A percentile compares a stretch with the other conserved stretches of the same genome.
Conservation (phyloP, 202 grass and related monocot genomes). For the Cymbopogon flexuosus region DNA sequence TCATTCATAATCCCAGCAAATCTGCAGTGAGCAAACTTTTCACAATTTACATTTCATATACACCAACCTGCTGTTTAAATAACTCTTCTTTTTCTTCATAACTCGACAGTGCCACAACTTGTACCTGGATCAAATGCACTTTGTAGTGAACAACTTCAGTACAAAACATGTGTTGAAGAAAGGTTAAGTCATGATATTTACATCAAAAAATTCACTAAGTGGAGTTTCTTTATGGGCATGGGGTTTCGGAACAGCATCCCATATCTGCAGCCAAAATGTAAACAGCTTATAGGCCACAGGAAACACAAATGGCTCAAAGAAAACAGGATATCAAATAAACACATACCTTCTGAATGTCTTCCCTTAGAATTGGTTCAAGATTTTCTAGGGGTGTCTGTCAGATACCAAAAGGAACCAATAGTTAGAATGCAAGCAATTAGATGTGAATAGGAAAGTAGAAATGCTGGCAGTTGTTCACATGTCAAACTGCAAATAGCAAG, state of each 20-base stretch:
- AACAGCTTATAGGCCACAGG: slow-evolving; percentile 26
- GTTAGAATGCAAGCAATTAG: slow-evolving; percentile 11
- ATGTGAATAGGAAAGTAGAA: neutral
- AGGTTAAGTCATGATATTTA: slow-evolving; percentile 37
- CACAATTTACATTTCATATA: slow-evolving; percentile 9
- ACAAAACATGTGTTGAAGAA: slow-evolving; percentile 13
- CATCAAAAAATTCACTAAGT: slow-evolving; percentile 86
- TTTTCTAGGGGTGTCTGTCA: slow-evolving; percentile 90
- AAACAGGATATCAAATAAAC: slow-evolving; percentile 12
- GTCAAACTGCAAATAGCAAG: slow-evolving; percentile 7
- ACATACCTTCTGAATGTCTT: slow-evolving; percentile 97
- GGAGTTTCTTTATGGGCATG: slow-evolving; percentile 88
- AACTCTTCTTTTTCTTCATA: slow-evolving; percentile 90
- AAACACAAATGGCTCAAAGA: neutral
- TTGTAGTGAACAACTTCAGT: slow-evolving; percentile 17
- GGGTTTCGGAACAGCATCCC: slow-evolving; percentile 86
- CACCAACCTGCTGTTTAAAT: slow-evolving; percentile 72
- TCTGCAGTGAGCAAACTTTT: slow-evolving; percentile 18
- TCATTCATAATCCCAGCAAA: slow-evolving; percentile 19
- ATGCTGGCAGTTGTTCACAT: neutral
- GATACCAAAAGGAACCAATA: slow-evolving; percentile 20
- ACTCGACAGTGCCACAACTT: slow-evolving; percentile 90
- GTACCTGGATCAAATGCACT: slow-evolving; percentile 53
- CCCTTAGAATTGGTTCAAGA: slow-evolving; percentile 83
- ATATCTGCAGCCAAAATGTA: slow-evolving; percentile 59